Conservation (phyloP, 305 asterid genomes). For the Fraxinus albicans region DNA sequence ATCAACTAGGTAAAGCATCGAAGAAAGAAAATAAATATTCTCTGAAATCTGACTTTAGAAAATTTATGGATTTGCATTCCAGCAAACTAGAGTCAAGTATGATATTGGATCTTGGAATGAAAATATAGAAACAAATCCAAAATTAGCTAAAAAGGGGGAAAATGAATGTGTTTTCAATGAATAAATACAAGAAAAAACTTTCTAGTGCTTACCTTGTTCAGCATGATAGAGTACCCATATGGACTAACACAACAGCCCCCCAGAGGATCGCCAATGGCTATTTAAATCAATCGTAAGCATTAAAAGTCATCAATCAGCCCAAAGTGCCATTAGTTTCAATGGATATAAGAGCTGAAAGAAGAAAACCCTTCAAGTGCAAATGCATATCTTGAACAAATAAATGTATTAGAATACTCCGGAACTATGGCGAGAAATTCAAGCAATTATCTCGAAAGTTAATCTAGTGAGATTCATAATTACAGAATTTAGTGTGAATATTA, state of each 20-base stretch:
- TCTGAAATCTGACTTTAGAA: not conserved
- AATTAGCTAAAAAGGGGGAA: conserved; percentile 9
- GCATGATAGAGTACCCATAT: conserved; percentile 79
- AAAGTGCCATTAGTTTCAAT: not conserved
- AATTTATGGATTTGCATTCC: not conserved
- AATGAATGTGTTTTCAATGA: conserved; percentile 1
- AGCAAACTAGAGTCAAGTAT: conserved; percentile 12
- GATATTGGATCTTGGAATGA: not conserved
- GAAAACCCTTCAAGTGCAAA: conserved; percentile 17
- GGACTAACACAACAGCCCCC: conserved; percentile 93
- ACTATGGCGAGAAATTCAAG: not conserved
- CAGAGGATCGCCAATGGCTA: conserved; percentile 89
- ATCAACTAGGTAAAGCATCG: conserved; percentile 53
- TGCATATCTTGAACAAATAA: not conserved
- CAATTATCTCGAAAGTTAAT: not conserved
- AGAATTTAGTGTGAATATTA: not conserved
- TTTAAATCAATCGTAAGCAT: conserved; percentile 29
- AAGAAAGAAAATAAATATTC: conserved; percentile 5
- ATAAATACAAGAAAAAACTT: conserved; percentile 18
- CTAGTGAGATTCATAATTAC: not conserved
- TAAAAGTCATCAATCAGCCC: conserved; percentile 19
- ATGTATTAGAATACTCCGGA: conserved; percentile 1
- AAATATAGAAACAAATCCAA: not conserved
- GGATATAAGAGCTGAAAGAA: not conserved
- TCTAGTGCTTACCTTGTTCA: conserved; percentile 63